Evolutionary conservation across 306 rosid species (phyloP).

Genomic region (Styphnolobium japonicum): DNA sequence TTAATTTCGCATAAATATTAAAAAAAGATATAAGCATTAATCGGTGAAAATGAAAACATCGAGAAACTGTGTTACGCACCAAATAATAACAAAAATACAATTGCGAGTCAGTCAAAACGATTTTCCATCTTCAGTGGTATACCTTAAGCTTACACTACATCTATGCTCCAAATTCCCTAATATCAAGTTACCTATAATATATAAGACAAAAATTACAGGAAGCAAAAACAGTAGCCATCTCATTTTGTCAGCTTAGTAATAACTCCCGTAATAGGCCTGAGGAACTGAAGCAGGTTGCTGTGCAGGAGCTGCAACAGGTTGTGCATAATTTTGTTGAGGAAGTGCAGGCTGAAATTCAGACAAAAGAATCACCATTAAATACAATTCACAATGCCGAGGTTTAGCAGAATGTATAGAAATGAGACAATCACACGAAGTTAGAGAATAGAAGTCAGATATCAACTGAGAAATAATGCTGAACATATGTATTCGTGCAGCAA

Average conservation of each 20-base stretch:
- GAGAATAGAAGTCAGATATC: not conserved
- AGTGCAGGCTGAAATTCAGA: conserved; percentile 51
- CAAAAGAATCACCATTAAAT: not conserved
- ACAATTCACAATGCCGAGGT: not conserved
- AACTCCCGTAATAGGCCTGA: conserved; percentile 81
- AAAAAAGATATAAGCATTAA: not conserved
- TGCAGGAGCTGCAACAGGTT: conserved; percentile 61
- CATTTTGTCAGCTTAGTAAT: conserved; percentile 50
- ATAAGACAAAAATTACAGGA: conserved; percentile 26
- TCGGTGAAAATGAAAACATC: not conserved
- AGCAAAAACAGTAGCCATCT: conserved; percentile 26
- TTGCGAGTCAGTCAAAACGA: conserved; percentile 2
- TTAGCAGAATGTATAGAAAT: not conserved
- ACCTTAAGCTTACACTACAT: conserved; percentile 24
- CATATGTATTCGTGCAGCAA: not conserved
- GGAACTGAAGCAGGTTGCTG: conserved; percentile 81
- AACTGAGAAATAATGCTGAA: not conserved
- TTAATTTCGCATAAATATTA: not conserved
- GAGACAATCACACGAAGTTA: not conserved
- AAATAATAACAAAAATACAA: not conserved
- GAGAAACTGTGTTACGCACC: not conserved
- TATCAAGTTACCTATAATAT: conserved; percentile 10
- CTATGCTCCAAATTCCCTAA: conserved; percentile 30
- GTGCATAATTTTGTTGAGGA: conserved; percentile 73
- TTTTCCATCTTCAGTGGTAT: conserved; percentile 14